Conservation (phyloP, 2,329 filamentous ascomycete genomes). For the Ophiostoma fasciatum region DNA sequence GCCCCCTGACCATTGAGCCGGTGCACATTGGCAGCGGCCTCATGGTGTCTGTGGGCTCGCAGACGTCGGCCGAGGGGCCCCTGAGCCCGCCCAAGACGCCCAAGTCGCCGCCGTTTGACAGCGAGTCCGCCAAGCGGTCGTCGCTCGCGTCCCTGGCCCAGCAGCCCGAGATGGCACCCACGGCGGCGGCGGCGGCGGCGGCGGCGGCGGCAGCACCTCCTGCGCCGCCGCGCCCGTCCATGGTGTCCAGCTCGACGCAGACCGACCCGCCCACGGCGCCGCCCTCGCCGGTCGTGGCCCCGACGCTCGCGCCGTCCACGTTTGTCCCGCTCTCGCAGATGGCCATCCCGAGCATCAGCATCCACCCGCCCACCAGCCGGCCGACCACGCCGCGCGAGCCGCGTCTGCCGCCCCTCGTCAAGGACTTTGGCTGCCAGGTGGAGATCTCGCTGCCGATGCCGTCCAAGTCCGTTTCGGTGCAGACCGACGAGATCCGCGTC, state of each 20-base stretch:
- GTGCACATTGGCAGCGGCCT: slow-evolving; percentile 20
- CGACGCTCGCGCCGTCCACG: neutral
- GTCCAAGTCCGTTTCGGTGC: slow-evolving; percentile 43
- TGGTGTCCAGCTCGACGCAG: slow-evolving; percentile 47
- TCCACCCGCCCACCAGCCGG: slow-evolving; percentile 74
- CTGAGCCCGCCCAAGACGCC: slow-evolving; percentile 53
- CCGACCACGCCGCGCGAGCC: slow-evolving; percentile 66
- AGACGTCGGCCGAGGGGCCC: slow-evolving; percentile 48
- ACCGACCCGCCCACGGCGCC: slow-evolving; percentile 29
- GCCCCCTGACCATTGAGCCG: slow-evolving; percentile 34
- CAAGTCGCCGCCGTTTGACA: slow-evolving; percentile 27
- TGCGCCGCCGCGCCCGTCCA: slow-evolving; percentile 21
- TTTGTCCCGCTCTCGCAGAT: slow-evolving; percentile 19
- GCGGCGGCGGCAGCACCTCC: slow-evolving; percentile 18
- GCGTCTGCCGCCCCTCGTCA: slow-evolving; percentile 65
- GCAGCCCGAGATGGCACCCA: too few relatives aligned
- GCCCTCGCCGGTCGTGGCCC: slow-evolving; percentile 2
- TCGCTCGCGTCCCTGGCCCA: neutral
- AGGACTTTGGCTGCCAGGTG: slow-evolving; percentile 73
- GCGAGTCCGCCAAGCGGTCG: slow-evolving; percentile 17
- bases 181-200: too few relatives aligned
- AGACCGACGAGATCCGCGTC: slow-evolving; percentile 84
- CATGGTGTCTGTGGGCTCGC: slow-evolving; percentile 52
- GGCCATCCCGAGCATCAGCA: slow-evolving; percentile 71
- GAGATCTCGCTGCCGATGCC: slow-evolving; percentile 33